phyloP scores from a whole-genome alignment of 2,329 filamentous ascomycete genomes.

The Fusarium keratoplasticum region DNA sequence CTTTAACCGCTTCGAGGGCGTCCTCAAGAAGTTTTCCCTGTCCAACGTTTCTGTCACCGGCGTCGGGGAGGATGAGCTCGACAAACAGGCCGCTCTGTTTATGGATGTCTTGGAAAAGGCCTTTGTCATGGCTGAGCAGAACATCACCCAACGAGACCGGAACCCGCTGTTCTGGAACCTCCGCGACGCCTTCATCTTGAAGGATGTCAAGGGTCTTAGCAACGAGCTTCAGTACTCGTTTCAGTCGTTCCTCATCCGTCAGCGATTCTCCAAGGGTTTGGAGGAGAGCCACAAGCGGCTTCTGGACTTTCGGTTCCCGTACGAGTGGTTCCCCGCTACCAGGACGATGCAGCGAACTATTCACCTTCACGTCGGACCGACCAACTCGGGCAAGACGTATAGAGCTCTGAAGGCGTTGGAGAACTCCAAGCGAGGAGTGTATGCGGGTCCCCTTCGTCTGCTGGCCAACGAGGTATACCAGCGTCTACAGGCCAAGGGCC shows the following conservation, averaged over 20 bases:
- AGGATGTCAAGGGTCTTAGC: constrained; percentile 62
- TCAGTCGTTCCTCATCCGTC: constrained; percentile 71
- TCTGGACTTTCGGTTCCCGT: constrained; percentile 87
- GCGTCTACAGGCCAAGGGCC: constrained; percentile 83
- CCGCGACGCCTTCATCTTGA: constrained; percentile 68
- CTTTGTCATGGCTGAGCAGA: constrained; percentile 57
- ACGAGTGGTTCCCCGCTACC: constrained; percentile 92
- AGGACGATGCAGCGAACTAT: constrained; percentile 83
- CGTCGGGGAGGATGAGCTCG: constrained; percentile 54
- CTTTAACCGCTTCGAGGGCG: constrained; percentile 50
- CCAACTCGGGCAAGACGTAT: constrained; percentile 98
- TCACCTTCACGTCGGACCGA: constrained; percentile 94
- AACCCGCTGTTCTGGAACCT: constrained; percentile 70
- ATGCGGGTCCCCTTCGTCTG: constrained; percentile 88
- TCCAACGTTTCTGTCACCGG: constrained; percentile 41
- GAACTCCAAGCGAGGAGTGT: constrained; percentile 79
- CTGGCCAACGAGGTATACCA: constrained; percentile 95
- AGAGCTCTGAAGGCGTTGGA: constrained; percentile 89
- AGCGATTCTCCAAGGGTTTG: constrained; percentile 66
- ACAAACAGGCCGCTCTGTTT: constrained; percentile 60
- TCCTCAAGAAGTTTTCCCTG: constrained; percentile 47
- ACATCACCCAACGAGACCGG: constrained; percentile 51
- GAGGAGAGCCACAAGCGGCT: constrained; percentile 71
- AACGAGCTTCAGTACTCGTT: constrained; percentile 76
- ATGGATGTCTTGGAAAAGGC: constrained; percentile 57